Conservation (phyloP, 2,329 filamentous ascomycete genomes). For the Phialocephala sp. region DNA sequence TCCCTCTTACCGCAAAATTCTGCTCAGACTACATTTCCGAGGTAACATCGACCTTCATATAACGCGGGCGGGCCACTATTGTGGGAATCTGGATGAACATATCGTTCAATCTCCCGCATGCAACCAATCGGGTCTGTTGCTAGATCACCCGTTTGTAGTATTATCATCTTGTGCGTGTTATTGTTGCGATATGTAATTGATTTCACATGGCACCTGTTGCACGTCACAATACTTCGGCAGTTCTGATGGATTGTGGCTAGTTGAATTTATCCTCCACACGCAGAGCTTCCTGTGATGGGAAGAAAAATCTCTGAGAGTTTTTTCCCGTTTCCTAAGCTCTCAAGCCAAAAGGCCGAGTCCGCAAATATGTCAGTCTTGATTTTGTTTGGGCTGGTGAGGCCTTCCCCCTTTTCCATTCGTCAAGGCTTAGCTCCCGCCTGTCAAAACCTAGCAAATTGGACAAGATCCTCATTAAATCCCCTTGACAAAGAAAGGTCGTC, state of each 20-base stretch:
- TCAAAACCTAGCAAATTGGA: constrained; percentile 18
- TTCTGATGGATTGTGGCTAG: constrained; percentile 4
- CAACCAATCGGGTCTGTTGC: background rate
- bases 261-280: background rate
- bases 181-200: background rate
- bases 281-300: background rate
- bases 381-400: constrained; percentile 15
- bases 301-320: background rate
- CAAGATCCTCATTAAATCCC: constrained; percentile 4
- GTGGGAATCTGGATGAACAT: constrained; percentile 6
- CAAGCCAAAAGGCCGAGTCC: background rate
- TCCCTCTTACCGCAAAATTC: background rate
- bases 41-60: constrained; percentile 1
- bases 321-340: background rate
- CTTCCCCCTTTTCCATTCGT: constrained; percentile 14
- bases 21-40: background rate
- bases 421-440: constrained; percentile 1
- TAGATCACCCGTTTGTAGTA: background rate
- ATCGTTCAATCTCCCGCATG: background rate
- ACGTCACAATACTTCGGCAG: background rate
- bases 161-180: background rate
- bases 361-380: constrained; percentile 16
- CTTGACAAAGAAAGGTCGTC: constrained; percentile 17
- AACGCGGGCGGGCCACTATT: background rate
- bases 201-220: background rate